Base-by-base conservation (phyloP, 192 early-diverging fungal genomes). In the Diversispora epigaea region DNA sequence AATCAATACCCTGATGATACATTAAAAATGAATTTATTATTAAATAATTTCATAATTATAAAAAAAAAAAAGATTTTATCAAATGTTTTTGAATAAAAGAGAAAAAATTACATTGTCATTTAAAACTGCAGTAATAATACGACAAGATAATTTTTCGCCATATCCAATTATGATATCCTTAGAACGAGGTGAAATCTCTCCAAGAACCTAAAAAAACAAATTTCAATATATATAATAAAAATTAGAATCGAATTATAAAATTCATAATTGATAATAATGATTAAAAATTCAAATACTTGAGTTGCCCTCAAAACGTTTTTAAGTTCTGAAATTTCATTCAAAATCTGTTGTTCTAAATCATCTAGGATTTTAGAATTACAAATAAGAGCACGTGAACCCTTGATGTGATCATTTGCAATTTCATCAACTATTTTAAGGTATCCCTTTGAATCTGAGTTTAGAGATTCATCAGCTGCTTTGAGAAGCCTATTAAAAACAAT, bases 161-260 rank as follows among this genome's bases (percentile, higher is more conserved):
- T 89, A 89, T 25, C 93, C 92, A 69, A 99, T 90, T 54, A 99
- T 97, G 73, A 96, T 91, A 81, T 99, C 98, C 71, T 91, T 86
- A 44, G 96, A 98, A 77, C 94, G 90, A 72, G 98, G 96, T 25
- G 96, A 97, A 9, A 99, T 93, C 79, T 99, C 98, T 68, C 94
- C 93, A 78, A 99, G 96, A 69, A 96, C 89, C 76, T 83, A 58
- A n/a, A 44, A 32, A 71, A 2, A 54, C 11, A 32, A 39, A 50
- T 47, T 50, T 4, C 45, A 10, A 49, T 6, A 10, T 21, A 68
- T 41, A 21, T 52, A 43, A 43, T 19, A 52, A 32, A 19, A n/a
- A 17, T 39, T 4, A 41, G 19, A 3, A 17, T 4, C 19, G 40
- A 52, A n/a, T 77, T 67, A 58, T 32, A 32, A 32, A 32, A 32